phyloP scores from a whole-genome alignment of 345 rosid genomes.

The Litchi chinensis region DNA sequence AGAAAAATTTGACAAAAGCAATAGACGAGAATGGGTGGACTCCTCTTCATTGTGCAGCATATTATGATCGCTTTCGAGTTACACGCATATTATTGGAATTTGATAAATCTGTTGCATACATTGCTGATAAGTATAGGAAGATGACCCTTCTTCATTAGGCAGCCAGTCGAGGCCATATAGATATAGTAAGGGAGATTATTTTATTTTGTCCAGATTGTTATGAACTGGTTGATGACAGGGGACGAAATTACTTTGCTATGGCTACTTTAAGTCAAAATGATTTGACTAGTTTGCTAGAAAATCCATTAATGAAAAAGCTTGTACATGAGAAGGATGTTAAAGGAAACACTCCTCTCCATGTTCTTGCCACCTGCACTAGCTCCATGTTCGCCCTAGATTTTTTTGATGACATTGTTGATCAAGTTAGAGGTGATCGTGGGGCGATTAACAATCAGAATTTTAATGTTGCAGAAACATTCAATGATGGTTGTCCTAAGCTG shows the following conservation, averaged over 20 bases:
- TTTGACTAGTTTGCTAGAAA: background rate
- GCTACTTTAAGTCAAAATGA: background rate
- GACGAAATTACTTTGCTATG: conserved; percentile 4
- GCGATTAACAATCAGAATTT: background rate
- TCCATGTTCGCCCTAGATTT: background rate
- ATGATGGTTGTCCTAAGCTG: background rate
- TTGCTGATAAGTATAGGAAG: background rate
- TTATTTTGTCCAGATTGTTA: background rate
- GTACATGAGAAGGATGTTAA: background rate
- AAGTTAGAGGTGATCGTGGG: background rate
- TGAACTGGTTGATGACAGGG: background rate
- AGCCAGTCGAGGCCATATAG: background rate
- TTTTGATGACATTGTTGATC: background rate
- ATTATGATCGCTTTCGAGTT: background rate
- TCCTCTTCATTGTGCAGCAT: background rate
- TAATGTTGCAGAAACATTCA: background rate
- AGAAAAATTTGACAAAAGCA: background rate
- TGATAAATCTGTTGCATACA: background rate
- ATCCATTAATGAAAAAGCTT: background rate
- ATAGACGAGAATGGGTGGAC: background rate
- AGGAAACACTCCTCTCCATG: conserved; percentile 9
- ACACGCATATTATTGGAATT: background rate
- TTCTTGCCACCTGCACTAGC: background rate
- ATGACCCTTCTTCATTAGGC: background rate
- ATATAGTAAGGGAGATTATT: background rate